Conservation (phyloP, 2,329 filamentous ascomycete species). For the Blumeria graminis region DNA sequence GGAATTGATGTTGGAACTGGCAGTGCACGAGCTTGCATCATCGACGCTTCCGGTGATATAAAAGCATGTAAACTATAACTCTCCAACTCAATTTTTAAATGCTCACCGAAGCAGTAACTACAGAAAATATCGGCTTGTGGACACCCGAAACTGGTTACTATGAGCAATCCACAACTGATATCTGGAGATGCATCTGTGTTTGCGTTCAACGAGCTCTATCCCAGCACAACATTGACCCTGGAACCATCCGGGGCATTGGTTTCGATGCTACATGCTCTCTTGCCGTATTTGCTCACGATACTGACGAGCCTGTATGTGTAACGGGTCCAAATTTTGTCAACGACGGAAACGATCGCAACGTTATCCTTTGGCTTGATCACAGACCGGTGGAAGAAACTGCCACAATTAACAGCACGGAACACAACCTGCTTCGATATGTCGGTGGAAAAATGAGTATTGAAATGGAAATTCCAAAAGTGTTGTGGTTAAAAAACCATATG, state of each 20-base stretch:
- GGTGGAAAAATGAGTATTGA: constrained; percentile 97
- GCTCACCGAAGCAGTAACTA: constrained; percentile 23
- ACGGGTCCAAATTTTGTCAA: constrained; percentile 70
- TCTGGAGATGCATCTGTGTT: constrained; percentile 83
- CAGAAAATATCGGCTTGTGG: constrained; percentile 59
- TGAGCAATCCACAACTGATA: constrained; percentile 95
- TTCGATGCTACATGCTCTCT: constrained; percentile 99
- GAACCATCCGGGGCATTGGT: constrained; percentile 65
- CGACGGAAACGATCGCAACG: constrained; percentile 66
- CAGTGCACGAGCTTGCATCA: constrained; percentile 84
- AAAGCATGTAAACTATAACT: constrained; percentile 21
- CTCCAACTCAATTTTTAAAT: neutral
- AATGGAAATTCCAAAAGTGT: constrained; percentile 97
- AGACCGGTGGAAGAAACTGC: constrained; percentile 74
- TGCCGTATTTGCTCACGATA: constrained; percentile 70
- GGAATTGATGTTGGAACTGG: constrained; percentile 94
- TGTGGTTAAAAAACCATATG: constrained; percentile 99
- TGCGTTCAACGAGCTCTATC: constrained; percentile 64
- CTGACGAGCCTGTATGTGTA: constrained; percentile 74
- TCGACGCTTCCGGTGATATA: constrained; percentile 79
- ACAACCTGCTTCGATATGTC: constrained; percentile 86
- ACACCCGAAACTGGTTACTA: constrained; percentile 54
- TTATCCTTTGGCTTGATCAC: constrained; percentile 95
- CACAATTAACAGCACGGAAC: constrained; percentile 76
- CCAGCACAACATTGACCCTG: constrained; percentile 56